Percentiles rank a stretch among this genome's conserved stretches.
These are phyloP conservation scores for Fallopia convolvulus DNA, from an alignment of 148 eudicot genomes.

Conservation along the genomic window DNA sequence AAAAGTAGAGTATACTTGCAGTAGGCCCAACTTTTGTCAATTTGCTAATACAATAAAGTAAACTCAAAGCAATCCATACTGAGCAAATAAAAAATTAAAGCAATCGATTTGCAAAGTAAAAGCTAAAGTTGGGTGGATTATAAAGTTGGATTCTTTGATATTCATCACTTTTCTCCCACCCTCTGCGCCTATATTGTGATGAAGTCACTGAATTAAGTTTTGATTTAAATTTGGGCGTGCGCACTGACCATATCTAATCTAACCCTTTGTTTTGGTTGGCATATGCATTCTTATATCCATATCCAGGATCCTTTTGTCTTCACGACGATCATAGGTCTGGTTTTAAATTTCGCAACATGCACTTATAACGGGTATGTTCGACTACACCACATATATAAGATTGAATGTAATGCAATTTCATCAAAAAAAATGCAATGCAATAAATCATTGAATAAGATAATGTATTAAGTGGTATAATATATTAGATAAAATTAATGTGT, in stretches of 20 bases:
- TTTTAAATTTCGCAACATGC: too few relatives aligned
- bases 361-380: too few relatives aligned
- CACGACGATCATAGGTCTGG: too few relatives aligned
- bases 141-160: conserved; percentile 9
- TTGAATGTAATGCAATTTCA: too few relatives aligned
- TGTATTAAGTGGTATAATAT: too few relatives aligned
- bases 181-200: background rate
- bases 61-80: background rate
- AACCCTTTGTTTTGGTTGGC: background rate
- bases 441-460: too few relatives aligned
- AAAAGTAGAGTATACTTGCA: background rate
- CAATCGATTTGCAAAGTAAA: background rate
- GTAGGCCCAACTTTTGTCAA: conserved; percentile 8
- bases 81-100: too few relatives aligned
- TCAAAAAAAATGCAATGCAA: too few relatives aligned
- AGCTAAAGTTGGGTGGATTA: conserved; percentile 9
- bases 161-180: background rate
- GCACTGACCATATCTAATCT: background rate
- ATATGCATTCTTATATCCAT: background rate
- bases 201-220: background rate
- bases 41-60: conserved; percentile 1
- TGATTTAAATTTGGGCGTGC: background rate
- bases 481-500: too few relatives aligned
- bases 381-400: too few relatives aligned
- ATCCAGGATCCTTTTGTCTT: too few relatives aligned